Conservation (phyloP, 352 stramenopile genomes). For the Pythium volutum region DNA sequence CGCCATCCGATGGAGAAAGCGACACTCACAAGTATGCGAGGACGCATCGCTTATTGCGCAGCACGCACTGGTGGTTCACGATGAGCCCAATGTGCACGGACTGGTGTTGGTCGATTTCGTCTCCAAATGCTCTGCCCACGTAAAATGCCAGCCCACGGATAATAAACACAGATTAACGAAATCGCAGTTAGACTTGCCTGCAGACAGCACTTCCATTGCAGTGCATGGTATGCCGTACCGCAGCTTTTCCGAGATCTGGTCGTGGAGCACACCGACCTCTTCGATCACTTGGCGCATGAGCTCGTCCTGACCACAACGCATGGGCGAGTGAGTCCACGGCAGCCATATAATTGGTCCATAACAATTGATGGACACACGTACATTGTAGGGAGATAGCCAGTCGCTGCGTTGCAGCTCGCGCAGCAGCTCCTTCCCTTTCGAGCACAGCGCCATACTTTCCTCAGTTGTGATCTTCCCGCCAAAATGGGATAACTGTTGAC, state of each 20-base stretch:
- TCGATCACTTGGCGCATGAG: constrained; percentile 78
- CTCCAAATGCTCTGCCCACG: constrained; percentile 47
- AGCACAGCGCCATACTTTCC: constrained; percentile 57
- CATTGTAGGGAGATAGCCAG: constrained; percentile 91
- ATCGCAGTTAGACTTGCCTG: neutral
- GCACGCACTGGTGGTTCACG: constrained; percentile 85
- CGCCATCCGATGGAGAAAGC: no score
- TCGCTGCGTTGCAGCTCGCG: constrained; percentile 89
- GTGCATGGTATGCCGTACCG: constrained; percentile 28
- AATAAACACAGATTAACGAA: constrained; percentile 2
- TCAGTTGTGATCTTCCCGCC: constrained; percentile 15
- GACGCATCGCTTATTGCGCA: constrained; percentile 89
- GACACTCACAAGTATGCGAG: constrained; percentile 74
- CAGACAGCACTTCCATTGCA: neutral
- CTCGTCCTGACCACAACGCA: constrained; percentile 50
- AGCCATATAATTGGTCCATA: neutral
- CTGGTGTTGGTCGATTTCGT: constrained; percentile 58
- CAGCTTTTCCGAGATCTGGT: constrained; percentile 77
- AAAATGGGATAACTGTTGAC: constrained; percentile 15
- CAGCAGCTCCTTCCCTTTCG: constrained; percentile 82
- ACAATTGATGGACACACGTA: constrained; percentile 26
- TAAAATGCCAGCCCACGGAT: neutral
- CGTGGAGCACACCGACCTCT: constrained; percentile 58
- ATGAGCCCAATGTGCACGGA: constrained; percentile 77
- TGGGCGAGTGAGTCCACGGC: neutral